Base-by-base conservation (phyloP, 2,329 filamentous ascomycete species). In the Calonectria hawksworthii region DNA sequence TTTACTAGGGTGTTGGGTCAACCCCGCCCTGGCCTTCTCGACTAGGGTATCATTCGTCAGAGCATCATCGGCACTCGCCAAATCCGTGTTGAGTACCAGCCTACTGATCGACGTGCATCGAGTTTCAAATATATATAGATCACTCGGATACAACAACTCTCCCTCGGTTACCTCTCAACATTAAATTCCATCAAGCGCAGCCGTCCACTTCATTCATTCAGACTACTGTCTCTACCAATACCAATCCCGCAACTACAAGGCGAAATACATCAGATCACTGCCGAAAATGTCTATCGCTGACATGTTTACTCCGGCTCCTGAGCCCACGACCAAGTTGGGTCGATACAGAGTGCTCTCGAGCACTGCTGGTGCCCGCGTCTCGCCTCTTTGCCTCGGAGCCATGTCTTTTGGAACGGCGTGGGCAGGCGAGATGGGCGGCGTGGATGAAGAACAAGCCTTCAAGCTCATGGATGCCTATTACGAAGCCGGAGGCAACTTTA, bases 401-500 rank as follows among this genome's bases (percentile, higher is more conserved):
- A 63, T 63, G 56, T 63, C 56, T 1, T 14, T 63, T 30, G 56
- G 56, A 11, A 38, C 34, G 18, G 34, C 56, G 2, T 63, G 56
- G 56, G 34, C 34, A 18, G 11, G 16, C 2, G 26, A 28, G 7
- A 63, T 63, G 56, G 56, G 56, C 1, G 16, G 32, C 68, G 90
- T 90, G 84, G 84, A 86, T 80, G 91, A 93, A 80, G 87, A 90
- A 36, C 80, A 86, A 14, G 84, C 89, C 0, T 92, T 92, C 79
- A 86, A 87, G 64, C 86, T 94, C 6, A 86, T 93, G 1, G 91
- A 93, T 76, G 87, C 86, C 71, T 93, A 88, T 83, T 87, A 85
- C 68, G 86, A 86, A 21, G 85, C 88, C 0, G 92, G 92, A 5
- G 92, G 93, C 18, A 94, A 94, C 84, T 93, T 94, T 82, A 92